Evolutionary conservation across 352 stramenopile species (phyloP).

Genomic region (Achlya hypogyna): DNA sequence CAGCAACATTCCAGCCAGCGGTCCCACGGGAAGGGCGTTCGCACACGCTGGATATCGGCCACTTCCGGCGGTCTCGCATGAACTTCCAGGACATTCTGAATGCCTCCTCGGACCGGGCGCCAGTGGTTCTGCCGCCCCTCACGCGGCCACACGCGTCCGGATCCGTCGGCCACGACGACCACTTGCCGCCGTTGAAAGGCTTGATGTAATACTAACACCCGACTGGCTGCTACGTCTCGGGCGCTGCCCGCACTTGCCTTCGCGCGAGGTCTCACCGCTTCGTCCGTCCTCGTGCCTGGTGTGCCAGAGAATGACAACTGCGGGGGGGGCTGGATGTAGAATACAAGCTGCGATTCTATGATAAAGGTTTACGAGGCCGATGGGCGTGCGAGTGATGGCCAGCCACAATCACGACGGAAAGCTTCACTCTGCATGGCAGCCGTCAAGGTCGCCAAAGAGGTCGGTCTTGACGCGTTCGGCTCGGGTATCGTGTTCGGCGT

Average conservation of each 20-base stretch:
- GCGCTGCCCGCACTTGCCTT: no score
- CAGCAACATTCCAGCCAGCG: conserved; percentile 22
- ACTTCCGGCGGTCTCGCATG: conserved; percentile 77
- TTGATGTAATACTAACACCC: not conserved
- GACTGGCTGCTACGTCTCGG: not conserved
- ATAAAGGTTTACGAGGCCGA: no score
- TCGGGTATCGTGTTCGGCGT: conserved; percentile 37
- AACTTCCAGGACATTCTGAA: conserved; percentile 81
- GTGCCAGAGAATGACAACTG: no score
- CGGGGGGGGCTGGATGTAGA: no score
- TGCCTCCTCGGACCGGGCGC: not conserved
- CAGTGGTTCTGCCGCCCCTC: not conserved
- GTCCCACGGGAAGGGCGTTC: conserved; percentile 68
- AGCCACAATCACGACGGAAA: not conserved
- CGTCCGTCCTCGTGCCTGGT: no score
- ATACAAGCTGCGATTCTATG: no score
- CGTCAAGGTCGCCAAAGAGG: conserved; percentile 49
- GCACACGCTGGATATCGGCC: conserved; percentile 77
- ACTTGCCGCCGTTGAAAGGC: not conserved
- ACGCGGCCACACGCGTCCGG: not conserved
- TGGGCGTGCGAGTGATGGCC: no score
- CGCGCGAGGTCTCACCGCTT: no score
- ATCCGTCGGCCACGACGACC: not conserved
- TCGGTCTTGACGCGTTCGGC: conserved; percentile 25
- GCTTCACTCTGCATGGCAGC: conserved; percentile 9